Percentiles rank a stretch among this genome's conserved stretches.
Evolutionary conservation across 495 filamentous ascomycete genomes (phyloP).

Genomic region (Penicillium daleae): DNA sequence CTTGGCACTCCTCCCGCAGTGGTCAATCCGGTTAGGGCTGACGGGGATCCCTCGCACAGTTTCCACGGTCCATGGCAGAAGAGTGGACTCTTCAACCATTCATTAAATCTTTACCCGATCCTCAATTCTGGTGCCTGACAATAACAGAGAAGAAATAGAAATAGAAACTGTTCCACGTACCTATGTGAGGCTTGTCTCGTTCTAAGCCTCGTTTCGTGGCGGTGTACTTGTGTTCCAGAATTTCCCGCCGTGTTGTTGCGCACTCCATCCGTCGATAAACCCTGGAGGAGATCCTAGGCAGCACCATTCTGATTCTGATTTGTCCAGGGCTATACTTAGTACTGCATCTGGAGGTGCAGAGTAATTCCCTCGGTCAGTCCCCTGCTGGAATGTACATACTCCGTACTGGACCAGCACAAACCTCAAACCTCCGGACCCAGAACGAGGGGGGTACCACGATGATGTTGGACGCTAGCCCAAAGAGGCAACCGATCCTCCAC

Average conservation of each 20-base stretch:
- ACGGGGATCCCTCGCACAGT: slow-evolving; percentile 14
- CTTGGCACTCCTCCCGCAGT: slow-evolving; percentile 24
- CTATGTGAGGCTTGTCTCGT: slow-evolving; percentile 7
- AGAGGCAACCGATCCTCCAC: slow-evolving; percentile 29
- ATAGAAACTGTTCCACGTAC: slow-evolving; percentile 10
- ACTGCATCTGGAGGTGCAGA: slow-evolving; percentile 6
- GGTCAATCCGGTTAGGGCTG: slow-evolving; percentile 21
- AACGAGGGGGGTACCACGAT: not conserved
- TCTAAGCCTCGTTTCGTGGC: slow-evolving; percentile 11
- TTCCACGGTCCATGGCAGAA: not conserved
- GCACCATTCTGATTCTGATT: slow-evolving; percentile 24
- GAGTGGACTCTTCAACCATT: not conserved
- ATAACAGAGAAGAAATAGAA: not conserved
- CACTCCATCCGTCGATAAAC: not conserved
- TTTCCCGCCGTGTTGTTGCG: not conserved
- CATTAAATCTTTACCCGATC: not conserved
- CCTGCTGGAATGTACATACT: too few relatives aligned
- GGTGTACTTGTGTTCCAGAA: slow-evolving; percentile 12
- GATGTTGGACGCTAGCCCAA: not conserved
- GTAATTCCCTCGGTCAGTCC: too few relatives aligned
- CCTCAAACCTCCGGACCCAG: not conserved
- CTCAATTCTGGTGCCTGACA: not conserved
- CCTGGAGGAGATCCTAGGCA: slow-evolving; percentile 21
- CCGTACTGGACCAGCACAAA: too few relatives aligned
- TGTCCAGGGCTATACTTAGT: slow-evolving; percentile 25